phyloP scores from a whole-genome alignment of 2,329 filamentous ascomycete species.

The Cladosporium sp. region DNA sequence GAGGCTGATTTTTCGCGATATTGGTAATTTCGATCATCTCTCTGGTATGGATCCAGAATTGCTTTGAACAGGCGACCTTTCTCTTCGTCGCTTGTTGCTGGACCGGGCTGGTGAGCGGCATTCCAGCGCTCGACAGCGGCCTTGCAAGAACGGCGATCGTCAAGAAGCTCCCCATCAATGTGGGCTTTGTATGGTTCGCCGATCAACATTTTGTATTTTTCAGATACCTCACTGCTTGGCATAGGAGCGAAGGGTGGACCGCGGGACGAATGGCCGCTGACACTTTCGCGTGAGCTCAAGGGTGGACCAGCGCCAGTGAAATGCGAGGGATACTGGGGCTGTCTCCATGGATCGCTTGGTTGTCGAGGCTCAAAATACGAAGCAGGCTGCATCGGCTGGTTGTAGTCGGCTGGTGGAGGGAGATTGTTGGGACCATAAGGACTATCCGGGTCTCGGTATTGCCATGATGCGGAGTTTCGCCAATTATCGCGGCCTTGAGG shows the following conservation, averaged over 20 bases:
- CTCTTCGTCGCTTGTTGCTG: constrained; percentile 66
- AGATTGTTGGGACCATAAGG: background rate
- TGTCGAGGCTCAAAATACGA: constrained; percentile 19
- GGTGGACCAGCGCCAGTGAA: constrained; percentile 12
- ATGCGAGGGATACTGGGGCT: constrained; percentile 5
- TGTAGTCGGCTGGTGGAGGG: constrained; percentile 2
- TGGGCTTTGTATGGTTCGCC: constrained; percentile 80
- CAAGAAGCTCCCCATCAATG: constrained; percentile 69
- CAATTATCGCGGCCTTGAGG: constrained; percentile 23
- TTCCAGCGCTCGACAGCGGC: constrained; percentile 85
- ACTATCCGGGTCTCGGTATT: background rate
- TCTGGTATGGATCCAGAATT: constrained; percentile 66
- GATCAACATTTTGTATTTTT: constrained; percentile 88
- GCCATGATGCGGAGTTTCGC: constrained; percentile 2
- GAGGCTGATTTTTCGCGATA: background rate
- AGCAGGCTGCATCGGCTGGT: background rate
- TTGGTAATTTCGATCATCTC: constrained; percentile 51
- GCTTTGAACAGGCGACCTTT: constrained; percentile 70
- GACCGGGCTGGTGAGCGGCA: constrained; percentile 73
- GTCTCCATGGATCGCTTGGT: constrained; percentile 23
- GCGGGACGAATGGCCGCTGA: constrained; percentile 46
- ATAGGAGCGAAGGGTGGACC: constrained; percentile 53
- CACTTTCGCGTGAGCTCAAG: constrained; percentile 30
- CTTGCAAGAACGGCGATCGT: constrained; percentile 83
- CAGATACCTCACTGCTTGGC: constrained; percentile 43